phyloP scores from a whole-genome alignment of 129 eudicot species.

The Silybum marianum region DNA sequence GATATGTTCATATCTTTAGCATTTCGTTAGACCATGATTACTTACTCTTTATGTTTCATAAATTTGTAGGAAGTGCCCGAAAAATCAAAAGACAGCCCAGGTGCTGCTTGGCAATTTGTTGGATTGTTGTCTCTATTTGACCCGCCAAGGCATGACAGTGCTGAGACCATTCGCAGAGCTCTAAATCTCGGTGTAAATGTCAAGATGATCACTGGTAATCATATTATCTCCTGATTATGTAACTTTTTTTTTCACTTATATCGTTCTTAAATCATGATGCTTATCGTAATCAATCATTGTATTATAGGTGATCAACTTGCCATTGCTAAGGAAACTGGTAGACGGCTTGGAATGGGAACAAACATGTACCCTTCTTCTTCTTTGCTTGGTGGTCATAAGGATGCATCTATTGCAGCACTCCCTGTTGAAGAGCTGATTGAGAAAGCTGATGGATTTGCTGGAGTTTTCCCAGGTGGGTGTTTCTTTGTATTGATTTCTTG shows the following conservation, averaged over 20 bases:
- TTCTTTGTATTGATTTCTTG: not conserved
- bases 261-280: not conserved
- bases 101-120: slow-evolving; percentile 85
- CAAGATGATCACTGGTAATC: slow-evolving; percentile 83
- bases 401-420: slow-evolving; percentile 73
- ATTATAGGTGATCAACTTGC: slow-evolving; percentile 88
- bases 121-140: slow-evolving; percentile 87
- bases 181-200: slow-evolving; percentile 88
- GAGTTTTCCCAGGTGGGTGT: slow-evolving; percentile 75
- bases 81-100: slow-evolving; percentile 74
- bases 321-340: slow-evolving; percentile 87
- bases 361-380: slow-evolving; percentile 92
- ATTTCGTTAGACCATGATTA: not conserved
- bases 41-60: not conserved
- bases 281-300: not conserved
- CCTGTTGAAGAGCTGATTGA: slow-evolving; percentile 85
- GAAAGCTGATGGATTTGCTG: slow-evolving; percentile 95
- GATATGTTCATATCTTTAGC: not conserved
- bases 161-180: slow-evolving; percentile 92
- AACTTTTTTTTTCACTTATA: not conserved
- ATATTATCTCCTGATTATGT: not conserved
- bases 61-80: slow-evolving; percentile 72
- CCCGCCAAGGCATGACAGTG: slow-evolving; percentile 95
- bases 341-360: slow-evolving; percentile 90
- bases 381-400: slow-evolving; percentile 81